Percentiles rank a stretch among this genome's conserved stretches.
phyloP scores from a whole-genome alignment of 257 asterid species.

The Thymus mandschuricus region DNA sequence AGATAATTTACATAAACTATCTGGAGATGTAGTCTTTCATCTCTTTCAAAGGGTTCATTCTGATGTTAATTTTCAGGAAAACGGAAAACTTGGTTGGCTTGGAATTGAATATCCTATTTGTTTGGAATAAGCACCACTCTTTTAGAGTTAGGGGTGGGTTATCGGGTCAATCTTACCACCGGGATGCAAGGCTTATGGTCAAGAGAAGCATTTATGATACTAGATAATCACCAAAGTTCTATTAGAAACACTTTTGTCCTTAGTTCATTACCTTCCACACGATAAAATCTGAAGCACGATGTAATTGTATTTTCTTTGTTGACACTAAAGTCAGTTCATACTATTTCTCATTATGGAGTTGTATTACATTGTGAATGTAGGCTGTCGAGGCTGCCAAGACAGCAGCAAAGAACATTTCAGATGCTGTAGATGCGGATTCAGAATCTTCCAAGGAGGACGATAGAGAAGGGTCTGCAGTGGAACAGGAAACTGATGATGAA shows the following conservation, averaged over 20 bases:
- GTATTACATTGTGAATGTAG: constrained; percentile 46
- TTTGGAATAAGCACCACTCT: not conserved
- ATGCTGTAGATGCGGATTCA: constrained; percentile 67
- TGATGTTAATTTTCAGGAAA: constrained; percentile 1
- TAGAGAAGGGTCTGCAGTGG: constrained; percentile 48
- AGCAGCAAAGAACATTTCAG: constrained; percentile 59
- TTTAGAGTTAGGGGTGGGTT: too few relatives aligned
- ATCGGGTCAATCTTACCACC: not conserved
- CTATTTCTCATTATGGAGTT: constrained; percentile 26
- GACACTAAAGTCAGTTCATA: constrained; percentile 8
- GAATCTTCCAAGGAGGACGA: constrained; percentile 64
- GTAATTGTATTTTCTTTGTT: not conserved
- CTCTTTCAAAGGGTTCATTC: not conserved
- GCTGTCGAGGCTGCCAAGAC: constrained; percentile 87
- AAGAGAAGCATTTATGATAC: not conserved
- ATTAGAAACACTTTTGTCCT: not conserved
- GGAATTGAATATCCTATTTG: not conserved
- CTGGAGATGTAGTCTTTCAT: not conserved
- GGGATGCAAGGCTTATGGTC: not conserved
- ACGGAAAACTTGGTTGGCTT: not conserved
- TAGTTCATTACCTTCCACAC: not conserved
- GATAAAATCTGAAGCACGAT: not conserved
- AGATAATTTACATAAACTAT: not conserved
- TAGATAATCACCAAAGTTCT: constrained; percentile 4
- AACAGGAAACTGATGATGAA: constrained; percentile 74